Evolutionary conservation across 495 filamentous ascomycete species (phyloP).

Genomic region (Annulohypoxylon maeteangense): DNA sequence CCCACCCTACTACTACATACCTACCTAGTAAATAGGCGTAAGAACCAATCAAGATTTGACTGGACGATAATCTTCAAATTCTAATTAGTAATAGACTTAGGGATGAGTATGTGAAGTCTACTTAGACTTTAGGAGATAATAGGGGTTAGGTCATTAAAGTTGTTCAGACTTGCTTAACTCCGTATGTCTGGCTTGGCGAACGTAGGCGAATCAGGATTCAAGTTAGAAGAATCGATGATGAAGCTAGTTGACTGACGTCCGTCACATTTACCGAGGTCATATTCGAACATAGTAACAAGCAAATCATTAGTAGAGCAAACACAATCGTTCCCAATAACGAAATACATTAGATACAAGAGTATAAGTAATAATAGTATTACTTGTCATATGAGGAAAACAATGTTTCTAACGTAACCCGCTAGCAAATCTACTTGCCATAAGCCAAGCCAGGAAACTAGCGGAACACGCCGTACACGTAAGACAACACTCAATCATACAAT

Average conservation of each 20-base stretch:
- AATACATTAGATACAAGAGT: slow-evolving; percentile 16
- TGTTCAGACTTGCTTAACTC: slow-evolving; percentile 10
- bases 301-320: neutral
- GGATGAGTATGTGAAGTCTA: neutral
- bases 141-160: neutral
- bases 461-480: slow-evolving; percentile 16
- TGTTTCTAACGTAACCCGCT: slow-evolving; percentile 12
- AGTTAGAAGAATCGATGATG: neutral
- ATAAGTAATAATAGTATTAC: slow-evolving; percentile 16
- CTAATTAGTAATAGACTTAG: slow-evolving; percentile 6
- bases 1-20: neutral
- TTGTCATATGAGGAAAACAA: slow-evolving; percentile 23
- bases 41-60: neutral
- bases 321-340: neutral
- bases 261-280: neutral
- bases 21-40: too few species aligned
- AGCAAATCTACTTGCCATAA: slow-evolving; percentile 26
- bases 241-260: neutral
- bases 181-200: slow-evolving; percentile 15
- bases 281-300: neutral
- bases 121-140: slow-evolving; percentile 18
- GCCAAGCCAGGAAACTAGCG: slow-evolving; percentile 12
- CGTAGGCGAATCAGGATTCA: slow-evolving; percentile 6
- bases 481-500: slow-evolving; percentile 45
- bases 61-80: slow-evolving; percentile 1